These are phyloP conservation scores for Malus domestica DNA, from an alignment of 306 rosid species.

Conservation along the genomic window ASM211411v1 NC_041794.1:5496501-5497000, in stretches of 20 bases:
- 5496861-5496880: background rate
- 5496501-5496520: no score
- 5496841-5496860: constrained; percentile 4
- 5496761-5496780: constrained; percentile 28
- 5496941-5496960: no score
- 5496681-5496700: constrained; percentile 11
- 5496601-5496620: background rate
- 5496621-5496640: constrained; percentile 21
- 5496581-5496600: constrained; percentile 21
- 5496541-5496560: background rate
- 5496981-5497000: no score
- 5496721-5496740: background rate
- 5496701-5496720: constrained; percentile 5
- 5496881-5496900: no score
- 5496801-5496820: constrained; percentile 18
- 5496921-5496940: no score
- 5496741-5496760: constrained; percentile 23
- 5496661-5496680: constrained; percentile 18
- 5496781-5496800: background rate
- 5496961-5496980: no score
- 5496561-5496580: background rate
- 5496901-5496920: no score
- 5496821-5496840: background rate
- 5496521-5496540: no score
- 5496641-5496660: constrained; percentile 7